Base-by-base conservation (phyloP, 192 early-diverging fungal genomes). In the Irineochytrium annulatum region DNA sequence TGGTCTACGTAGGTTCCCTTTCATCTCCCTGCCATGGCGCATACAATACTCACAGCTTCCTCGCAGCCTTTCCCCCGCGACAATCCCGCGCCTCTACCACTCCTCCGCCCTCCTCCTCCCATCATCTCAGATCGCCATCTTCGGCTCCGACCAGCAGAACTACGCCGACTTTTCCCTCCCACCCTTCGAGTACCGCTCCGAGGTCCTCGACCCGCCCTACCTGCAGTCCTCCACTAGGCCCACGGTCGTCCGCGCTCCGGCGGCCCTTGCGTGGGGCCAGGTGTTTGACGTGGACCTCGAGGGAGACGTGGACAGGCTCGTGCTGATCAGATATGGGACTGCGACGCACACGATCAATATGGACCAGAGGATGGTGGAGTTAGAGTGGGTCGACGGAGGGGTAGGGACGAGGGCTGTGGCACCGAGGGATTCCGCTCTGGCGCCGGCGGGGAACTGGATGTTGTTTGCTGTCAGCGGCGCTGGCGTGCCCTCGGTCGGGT, bases 341-440 rank as follows among this genome's bases (percentile, higher is more conserved):
- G 59, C 67, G 3, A 78, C 77, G 16, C 77, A 78, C 63, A 33
- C 54, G 29, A 67, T 62, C 34, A 78, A 76, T 65, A 68, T 65
- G 22, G 77, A 78, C 55, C 72, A 71, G 66, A 51, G 77, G 20
- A 34, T 73, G 5, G 49, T 78, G 19, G 73, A 73, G 45, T 24
- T 49, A 6, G 37, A 41, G 37, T 8, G 8, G 37, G 46, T 49
- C 26, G 11, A 6, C 5, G 17, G 13, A 49, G 13, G 17, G 13
- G 46, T 6, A 24, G 26, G 8, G 46, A 57, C 70, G 30, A 32
- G 24, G 0, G 54, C 77, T 31, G 24, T 52, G 3, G 48, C 59
- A n/a, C 77, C 77, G 0, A 41, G 63, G 26, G 64, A 67, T 41
- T 45, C 34, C 14, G 39, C 34, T 26, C 28, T 73, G 14, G 77